A percentile compares a stretch with the other conserved stretches of the same genome.
phyloP scores from a whole-genome alignment of 176 grass and related monocot genomes.

The bread wheat (Triticum aestivum) region IWGSC_CS_RefSeq_v2.1 NC_057810.1:567648887-567649386 shows the following conservation, averaged over 20 bases:
- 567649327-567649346: constrained; percentile 58
- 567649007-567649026: constrained; percentile 46
- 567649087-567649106: constrained; percentile 34
- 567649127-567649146: constrained; percentile 69
- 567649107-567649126: constrained; percentile 70
- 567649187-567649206: constrained; percentile 47
- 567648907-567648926: constrained; percentile 38
- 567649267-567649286: constrained; percentile 36
- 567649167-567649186: constrained; percentile 77
- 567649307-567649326: constrained; percentile 30
- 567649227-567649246: constrained; percentile 64
- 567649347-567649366: constrained; percentile 65
- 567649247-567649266: constrained; percentile 70
- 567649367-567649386: constrained; percentile 79
- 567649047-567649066: constrained; percentile 66
- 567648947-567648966: constrained; percentile 56
- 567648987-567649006: constrained; percentile 53
- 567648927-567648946: constrained; percentile 90
- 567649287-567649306: constrained; percentile 52
- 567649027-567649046: constrained; percentile 63
- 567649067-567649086: constrained; percentile 43
- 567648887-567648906: constrained; percentile 66
- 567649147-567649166: constrained; percentile 78
- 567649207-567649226: constrained; percentile 41
- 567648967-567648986: constrained; percentile 34